Conservation (phyloP, 2,329 filamentous ascomycete genomes). For the Daldinia sp. region DNA sequence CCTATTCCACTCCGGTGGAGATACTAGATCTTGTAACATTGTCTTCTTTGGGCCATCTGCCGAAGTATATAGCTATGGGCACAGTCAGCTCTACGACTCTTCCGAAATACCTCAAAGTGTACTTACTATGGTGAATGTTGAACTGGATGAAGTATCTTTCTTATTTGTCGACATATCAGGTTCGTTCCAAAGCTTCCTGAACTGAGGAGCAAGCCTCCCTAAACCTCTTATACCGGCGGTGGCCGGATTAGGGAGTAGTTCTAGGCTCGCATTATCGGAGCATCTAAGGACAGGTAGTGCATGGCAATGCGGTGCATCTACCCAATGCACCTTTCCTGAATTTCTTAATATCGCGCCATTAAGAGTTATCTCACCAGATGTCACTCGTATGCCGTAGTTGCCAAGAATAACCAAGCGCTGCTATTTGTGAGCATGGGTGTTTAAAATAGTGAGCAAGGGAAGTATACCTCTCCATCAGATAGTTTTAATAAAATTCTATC, state of each 20-base stretch:
- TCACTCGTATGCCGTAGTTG: constrained; percentile 73
- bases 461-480: constrained; percentile 49
- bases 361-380: constrained; percentile 72
- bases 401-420: constrained; percentile 73
- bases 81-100: constrained; percentile 17
- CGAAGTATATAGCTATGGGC: constrained; percentile 64
- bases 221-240: constrained; percentile 65
- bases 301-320: constrained; percentile 76
- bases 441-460: constrained; percentile 51
- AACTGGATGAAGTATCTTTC: constrained; percentile 41
- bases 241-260: constrained; percentile 67
- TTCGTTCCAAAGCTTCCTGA: constrained; percentile 74
- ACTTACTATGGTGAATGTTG: constrained; percentile 65
- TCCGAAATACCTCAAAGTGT: neutral
- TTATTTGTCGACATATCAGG: constrained; percentile 46
- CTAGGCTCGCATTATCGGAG: constrained; percentile 61
- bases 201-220: constrained; percentile 73
- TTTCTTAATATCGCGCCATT: constrained; percentile 72
- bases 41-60: constrained; percentile 64
- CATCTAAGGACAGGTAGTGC: constrained; percentile 75
- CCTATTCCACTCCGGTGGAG: constrained; percentile 71
- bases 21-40: constrained; percentile 66
- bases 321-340: constrained; percentile 62
- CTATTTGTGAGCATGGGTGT: neutral
- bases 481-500: constrained; percentile 46